phyloP scores from a whole-genome alignment of 2,329 filamentous ascomycete species.

The Phaeosphaeriaceae sp. region DNA sequence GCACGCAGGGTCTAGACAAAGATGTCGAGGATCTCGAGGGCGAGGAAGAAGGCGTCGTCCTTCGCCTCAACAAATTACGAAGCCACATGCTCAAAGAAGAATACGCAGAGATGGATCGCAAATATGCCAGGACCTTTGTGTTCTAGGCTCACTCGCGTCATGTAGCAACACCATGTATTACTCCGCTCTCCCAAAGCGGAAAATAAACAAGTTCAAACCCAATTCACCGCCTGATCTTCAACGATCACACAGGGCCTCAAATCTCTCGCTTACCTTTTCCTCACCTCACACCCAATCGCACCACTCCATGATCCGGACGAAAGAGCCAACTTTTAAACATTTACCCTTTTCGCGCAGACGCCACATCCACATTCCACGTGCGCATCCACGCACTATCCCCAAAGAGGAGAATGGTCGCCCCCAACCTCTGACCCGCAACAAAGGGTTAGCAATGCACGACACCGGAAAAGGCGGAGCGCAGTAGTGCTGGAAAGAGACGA shows the following conservation, averaged over 20 bases:
- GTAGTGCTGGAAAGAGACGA: not conserved
- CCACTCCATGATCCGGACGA: not conserved
- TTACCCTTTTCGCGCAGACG: not conserved
- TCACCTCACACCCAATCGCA: not conserved
- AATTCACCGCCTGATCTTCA: not conserved
- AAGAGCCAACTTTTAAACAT: not conserved
- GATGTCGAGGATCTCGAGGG: conserved; percentile 41
- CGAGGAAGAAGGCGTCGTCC: conserved; percentile 44
- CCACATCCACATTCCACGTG: not conserved
- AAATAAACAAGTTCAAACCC: not conserved
- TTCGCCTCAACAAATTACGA: conserved; percentile 44
- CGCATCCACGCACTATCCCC: conserved; percentile 2
- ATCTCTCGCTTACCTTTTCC: not conserved
- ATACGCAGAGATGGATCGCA: conserved; percentile 45
- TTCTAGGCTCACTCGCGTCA: conserved; percentile 24
- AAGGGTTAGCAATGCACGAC: conserved; percentile 1
- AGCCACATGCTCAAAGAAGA: conserved; percentile 42
- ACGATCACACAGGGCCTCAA: not conserved
- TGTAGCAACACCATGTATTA: not conserved
- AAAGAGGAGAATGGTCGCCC: conserved; percentile 7
- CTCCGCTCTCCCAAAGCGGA: not conserved
- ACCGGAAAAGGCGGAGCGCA: not conserved
- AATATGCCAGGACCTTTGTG: conserved; percentile 45
- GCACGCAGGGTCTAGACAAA: conserved; percentile 34
- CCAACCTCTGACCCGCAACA: not conserved